Evolutionary conservation across 1,284 basidiomycete species (phyloP), one percentile per base, ranked within the genome.

Genomic region (Hortiboletus rubellus): DNA sequence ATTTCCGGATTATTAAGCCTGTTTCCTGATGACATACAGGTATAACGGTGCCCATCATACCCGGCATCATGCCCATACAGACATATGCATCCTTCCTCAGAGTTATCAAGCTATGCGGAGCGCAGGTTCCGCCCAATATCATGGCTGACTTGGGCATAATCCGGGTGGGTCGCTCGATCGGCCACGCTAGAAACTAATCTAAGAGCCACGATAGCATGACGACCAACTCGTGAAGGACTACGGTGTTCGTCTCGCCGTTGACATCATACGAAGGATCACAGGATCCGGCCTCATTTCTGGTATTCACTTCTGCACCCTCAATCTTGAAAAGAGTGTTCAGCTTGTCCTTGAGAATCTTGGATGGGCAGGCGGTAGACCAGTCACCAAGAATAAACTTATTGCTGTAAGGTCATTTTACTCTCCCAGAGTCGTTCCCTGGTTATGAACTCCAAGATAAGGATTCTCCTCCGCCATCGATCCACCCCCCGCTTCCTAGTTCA

Each of bases 61-160:
- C 97, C 3, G 94, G 96, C 7, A 86, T 99, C 60, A 98, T 99
- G 96, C 97, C 97, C 0, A 93, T 99, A 57, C 97, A 99, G 71
- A 98, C 92, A 43, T 98, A 95, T 70, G 84, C 89, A 22, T 96
- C 95, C 1, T 99, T 99, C 76, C 80, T 90, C 50, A 88, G 97
- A 52, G 80, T 98, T 62, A 92, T 91, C 41, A 96, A 96, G 69
- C 80, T 99, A 27, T 94, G 92, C 64, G 92, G 92, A 40, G 87
- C 89, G 3, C 82, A 82, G 30, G 87, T 98, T 4, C 97, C 97
- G 0, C 75, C 82, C 5, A 69, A 76, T 31, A 78, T 98, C 44
- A 80, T 89, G 72, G 74, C 82, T 3, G 85, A 85, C 57, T 77
- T 99, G 1, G 86, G 92, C 42, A 82, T 83, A 1, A 92, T 98